Evolutionary conservation across 805 yeast genomes (phyloP).

Genomic region (Kodamaea jinghongensis): DNA sequence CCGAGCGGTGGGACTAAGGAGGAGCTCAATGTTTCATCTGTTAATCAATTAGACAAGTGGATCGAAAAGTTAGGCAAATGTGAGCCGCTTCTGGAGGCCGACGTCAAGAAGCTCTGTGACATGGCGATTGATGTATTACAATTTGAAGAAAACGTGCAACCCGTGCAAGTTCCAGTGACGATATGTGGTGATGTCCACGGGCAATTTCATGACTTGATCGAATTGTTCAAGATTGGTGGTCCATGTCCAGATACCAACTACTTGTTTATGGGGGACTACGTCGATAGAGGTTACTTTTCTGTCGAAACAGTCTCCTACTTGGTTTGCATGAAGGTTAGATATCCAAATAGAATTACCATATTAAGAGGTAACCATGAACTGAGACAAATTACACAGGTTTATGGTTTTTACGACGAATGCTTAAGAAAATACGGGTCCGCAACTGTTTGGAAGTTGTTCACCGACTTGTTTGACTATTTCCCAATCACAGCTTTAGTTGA

Average conservation of each 20-base stretch:
- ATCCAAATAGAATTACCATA: conserved; percentile 87
- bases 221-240: conserved; percentile 82
- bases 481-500: conserved; percentile 93
- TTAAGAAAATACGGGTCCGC: conserved; percentile 90
- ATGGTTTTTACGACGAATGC: conserved; percentile 95
- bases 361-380: conserved; percentile 94
- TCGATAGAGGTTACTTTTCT: conserved; percentile 86
- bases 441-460: conserved; percentile 88
- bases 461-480: conserved; percentile 88
- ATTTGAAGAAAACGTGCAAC: conserved; percentile 92
- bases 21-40: conserved; percentile 35
- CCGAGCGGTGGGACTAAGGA: conserved; percentile 29
- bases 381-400: conserved; percentile 93
- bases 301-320: conserved; percentile 88
- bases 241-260: conserved; percentile 52
- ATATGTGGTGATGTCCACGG: conserved; percentile 98
- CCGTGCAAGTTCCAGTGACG: conserved; percentile 92
- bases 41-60: conserved; percentile 82
- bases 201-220: conserved; percentile 93
- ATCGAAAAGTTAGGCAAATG: conserved; percentile 75
- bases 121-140: conserved; percentile 91
- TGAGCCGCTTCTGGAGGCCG: conserved; percentile 76
- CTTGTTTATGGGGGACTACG: conserved; percentile 64
- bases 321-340: conserved; percentile 89
- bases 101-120: conserved; percentile 75